Evolutionary conservation across 2,329 filamentous ascomycete genomes (phyloP), one percentile per base, ranked within the genome.

Genomic region (Nemania abortiva): DNA sequence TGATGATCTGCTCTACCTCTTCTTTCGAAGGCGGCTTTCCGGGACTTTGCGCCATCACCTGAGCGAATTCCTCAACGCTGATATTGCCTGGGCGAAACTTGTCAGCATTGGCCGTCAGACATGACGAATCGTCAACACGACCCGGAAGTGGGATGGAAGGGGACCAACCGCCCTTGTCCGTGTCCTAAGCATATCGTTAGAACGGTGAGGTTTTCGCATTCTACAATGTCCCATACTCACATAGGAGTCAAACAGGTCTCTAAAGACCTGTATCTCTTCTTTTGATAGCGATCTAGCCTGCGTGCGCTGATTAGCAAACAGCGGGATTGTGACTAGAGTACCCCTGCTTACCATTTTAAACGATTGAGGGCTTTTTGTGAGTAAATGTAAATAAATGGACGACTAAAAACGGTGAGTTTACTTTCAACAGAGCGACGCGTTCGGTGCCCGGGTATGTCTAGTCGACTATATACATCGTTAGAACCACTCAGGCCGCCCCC

Each of bases 1-100:
- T 77, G 62, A 82, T 76, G 52, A 81, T 81, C 70, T 79, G 76
- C 58, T 77, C 73, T n/a, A 82, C 77, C 65, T 81, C 80, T n/a
- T 70, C 80, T 47, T 77, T 65, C 4, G 76, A 75, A 10, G 69
- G 73, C 72, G 54, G 54, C 34, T 74, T 76, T 10, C 76, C 75
- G 1, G 73, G 75, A 69, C 65, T 80, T 73, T 72, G 77, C 49
- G 74, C 75, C 80, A 81, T 80, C 34, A 81, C 80, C 34, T 78
- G 77, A 15, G 77, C 79, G 59, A 81, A 81, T 65, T 82, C 79
- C 55, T 81, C 79, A 6, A 80, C 77, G 5, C 73, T 77, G 59
- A 81, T 81, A 59, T 79, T 81, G 29, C 79, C 79, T 75, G 11
- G 10, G 27, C 37, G 37, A 56, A 22, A n/a, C 18, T 27, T 22